Conservation (phyloP, 148 eudicot genomes). For the Cornus suecica region DNA sequence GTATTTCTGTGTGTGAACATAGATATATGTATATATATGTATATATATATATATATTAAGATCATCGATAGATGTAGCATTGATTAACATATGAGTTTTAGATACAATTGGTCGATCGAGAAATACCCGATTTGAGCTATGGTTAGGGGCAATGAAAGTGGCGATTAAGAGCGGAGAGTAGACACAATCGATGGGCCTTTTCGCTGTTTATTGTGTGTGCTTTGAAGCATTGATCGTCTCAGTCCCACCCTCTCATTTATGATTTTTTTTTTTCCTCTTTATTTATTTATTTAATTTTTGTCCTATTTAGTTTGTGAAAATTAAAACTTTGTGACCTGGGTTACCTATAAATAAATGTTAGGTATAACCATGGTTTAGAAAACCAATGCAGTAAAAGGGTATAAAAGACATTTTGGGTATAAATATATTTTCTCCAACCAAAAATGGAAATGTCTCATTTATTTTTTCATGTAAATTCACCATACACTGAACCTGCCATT, state of each 20-base stretch:
- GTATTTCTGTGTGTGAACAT: neutral
- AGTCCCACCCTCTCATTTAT: neutral
- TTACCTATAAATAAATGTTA: neutral
- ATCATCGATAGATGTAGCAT: no score
- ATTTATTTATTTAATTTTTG: neutral
- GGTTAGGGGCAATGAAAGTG: constrained; percentile 5
- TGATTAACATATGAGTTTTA: neutral
- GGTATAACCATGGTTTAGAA: neutral
- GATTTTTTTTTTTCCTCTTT: neutral
- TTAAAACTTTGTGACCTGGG: neutral
- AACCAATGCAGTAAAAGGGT: neutral
- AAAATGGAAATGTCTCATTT: no score
- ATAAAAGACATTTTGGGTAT: neutral
- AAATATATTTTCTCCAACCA: no score
- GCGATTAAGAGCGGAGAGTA: neutral
- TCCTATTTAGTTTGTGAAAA: neutral
- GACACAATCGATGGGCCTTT: constrained; percentile 6
- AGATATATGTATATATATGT: no score
- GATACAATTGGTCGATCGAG: constrained; percentile 9
- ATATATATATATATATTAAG: no score
- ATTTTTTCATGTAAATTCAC: no score
- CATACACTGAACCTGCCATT: no score
- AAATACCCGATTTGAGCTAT: constrained; percentile 27
- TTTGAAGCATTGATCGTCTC: constrained; percentile 5
- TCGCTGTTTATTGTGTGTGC: constrained; percentile 9